These are phyloP conservation scores for Obba rivulosa DNA, from an alignment of 768 basidiomycete species.

Conservation along the genomic window DNA sequence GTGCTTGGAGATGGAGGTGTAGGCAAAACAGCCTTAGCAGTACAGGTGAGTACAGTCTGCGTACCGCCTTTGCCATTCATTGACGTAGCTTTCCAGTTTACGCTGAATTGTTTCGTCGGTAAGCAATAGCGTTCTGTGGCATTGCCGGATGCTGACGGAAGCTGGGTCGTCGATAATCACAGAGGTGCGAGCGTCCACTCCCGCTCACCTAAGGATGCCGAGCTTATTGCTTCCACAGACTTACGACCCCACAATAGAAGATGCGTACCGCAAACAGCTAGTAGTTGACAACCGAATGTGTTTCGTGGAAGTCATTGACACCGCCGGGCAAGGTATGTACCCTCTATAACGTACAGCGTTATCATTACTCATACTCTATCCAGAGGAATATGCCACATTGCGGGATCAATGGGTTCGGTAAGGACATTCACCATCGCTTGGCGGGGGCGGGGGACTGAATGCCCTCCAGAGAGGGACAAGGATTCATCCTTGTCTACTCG, in stretches of 20 bases:
- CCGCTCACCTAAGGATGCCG: constrained; percentile 3
- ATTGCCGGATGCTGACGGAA: no score
- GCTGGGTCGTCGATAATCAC: neutral
- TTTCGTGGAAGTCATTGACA: constrained; percentile 95
- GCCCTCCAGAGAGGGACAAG: constrained; percentile 82
- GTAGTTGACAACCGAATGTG: constrained; percentile 94
- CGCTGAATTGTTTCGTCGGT: constrained; percentile 95
- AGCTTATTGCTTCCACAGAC: constrained; percentile 44
- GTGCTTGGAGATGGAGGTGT: constrained; percentile 97
- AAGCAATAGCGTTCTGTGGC: constrained; percentile 26
- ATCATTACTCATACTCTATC: constrained; percentile 14
- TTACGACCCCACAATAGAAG: constrained; percentile 98
- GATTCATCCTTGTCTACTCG: constrained; percentile 96
- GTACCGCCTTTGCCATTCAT: constrained; percentile 1
- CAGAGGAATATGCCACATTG: constrained; percentile 96
- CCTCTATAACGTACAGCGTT: neutral
- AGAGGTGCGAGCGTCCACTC: constrained; percentile 9
- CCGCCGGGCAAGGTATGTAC: constrained; percentile 87
- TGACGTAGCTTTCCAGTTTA: constrained; percentile 56
- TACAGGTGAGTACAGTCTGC: constrained; percentile 62
- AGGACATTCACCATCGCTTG: constrained; percentile 25
- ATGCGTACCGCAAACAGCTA: constrained; percentile 93
- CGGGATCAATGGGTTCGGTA: constrained; percentile 98
- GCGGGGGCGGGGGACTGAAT: neutral
- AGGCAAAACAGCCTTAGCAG: constrained; percentile 93